A percentile compares a stretch with the other conserved stretches of the same genome.
Evolutionary conservation across 1,284 basidiomycete genomes (phyloP).

Genomic region (Taiwanofungus camphoratus): DNA sequence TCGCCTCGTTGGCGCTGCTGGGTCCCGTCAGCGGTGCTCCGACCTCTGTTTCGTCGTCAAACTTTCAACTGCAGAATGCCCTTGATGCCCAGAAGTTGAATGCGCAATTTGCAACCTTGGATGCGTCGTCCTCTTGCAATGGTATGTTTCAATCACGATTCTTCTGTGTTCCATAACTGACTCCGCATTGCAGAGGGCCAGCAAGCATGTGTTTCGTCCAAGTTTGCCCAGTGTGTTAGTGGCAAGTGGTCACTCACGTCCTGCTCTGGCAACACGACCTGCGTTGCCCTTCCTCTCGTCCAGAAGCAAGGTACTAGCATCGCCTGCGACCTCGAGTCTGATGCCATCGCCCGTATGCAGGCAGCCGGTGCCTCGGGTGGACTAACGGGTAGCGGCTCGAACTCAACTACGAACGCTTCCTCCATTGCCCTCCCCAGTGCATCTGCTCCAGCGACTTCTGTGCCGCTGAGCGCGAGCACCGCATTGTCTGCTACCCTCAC

Average conservation of each 20-base stretch:
- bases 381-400: conserved; percentile 29
- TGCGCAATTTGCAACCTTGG: not conserved
- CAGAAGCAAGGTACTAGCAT: conserved; percentile 44
- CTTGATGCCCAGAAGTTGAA: not conserved
- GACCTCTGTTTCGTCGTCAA: no score
- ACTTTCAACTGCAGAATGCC: not conserved
- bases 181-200: conserved; percentile 28
- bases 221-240: conserved; percentile 35
- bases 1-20: not conserved
- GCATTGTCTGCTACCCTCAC: not conserved
- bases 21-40: not conserved
- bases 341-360: conserved; percentile 37
- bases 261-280: conserved; percentile 37
- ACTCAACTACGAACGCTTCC: no score
- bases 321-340: conserved; percentile 38
- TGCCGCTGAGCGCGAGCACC: no score
- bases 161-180: not conserved
- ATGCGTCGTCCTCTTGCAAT: not conserved
- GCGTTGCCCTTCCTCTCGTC: conserved; percentile 49
- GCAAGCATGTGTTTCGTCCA: conserved; percentile 37
- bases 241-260: conserved; percentile 31
- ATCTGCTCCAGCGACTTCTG: no score
- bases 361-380: conserved; percentile 44
- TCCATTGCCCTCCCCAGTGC: no score
- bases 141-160: not conserved